Evolutionary conservation across 1,139 yeast species (phyloP).

Genomic region (Komagataea norvegica): DNA sequence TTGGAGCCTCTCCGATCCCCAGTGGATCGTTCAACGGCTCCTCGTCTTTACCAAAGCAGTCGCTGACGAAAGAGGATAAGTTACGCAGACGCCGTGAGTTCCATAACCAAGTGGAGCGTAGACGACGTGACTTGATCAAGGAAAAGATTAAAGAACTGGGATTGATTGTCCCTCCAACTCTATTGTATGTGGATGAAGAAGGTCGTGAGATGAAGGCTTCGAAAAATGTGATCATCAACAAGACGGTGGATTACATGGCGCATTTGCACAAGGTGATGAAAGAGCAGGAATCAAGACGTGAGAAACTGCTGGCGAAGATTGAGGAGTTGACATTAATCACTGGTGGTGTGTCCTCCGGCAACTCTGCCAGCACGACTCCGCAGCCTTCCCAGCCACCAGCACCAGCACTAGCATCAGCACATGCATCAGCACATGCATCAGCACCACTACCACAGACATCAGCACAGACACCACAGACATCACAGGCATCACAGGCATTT

Average conservation of each 20-base stretch:
- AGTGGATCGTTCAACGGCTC: constrained; percentile 25
- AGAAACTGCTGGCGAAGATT: constrained; percentile 31
- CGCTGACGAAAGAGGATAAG: constrained; percentile 62
- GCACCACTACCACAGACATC: too few species aligned
- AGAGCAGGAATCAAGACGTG: constrained; percentile 36
- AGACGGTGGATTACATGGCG: constrained; percentile 63
- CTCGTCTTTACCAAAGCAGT: constrained; percentile 39
- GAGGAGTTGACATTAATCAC: constrained; percentile 30
- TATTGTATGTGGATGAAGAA: constrained; percentile 48
- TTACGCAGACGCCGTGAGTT: constrained; percentile 66
- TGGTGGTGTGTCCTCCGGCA: constrained; percentile 13
- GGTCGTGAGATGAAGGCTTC: constrained; percentile 68
- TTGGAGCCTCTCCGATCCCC: constrained; percentile 24
- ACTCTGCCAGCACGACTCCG: background rate
- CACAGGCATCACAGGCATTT: background rate
- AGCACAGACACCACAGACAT: background rate
- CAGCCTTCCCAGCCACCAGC: constrained; percentile 4
- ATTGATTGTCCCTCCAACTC: constrained; percentile 63
- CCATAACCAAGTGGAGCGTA: constrained; percentile 77
- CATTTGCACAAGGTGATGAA: constrained; percentile 45
- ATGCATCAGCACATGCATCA: constrained; percentile 3
- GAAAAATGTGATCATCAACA: constrained; percentile 62
- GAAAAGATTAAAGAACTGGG: constrained; percentile 73
- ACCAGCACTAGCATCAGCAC: constrained; percentile 3
- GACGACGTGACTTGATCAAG: constrained; percentile 73